Evolutionary conservation across 2,329 filamentous ascomycete species (phyloP), one percentile per base, ranked within the genome.

Genomic region (Colletotrichum orchidophilum): DNA sequence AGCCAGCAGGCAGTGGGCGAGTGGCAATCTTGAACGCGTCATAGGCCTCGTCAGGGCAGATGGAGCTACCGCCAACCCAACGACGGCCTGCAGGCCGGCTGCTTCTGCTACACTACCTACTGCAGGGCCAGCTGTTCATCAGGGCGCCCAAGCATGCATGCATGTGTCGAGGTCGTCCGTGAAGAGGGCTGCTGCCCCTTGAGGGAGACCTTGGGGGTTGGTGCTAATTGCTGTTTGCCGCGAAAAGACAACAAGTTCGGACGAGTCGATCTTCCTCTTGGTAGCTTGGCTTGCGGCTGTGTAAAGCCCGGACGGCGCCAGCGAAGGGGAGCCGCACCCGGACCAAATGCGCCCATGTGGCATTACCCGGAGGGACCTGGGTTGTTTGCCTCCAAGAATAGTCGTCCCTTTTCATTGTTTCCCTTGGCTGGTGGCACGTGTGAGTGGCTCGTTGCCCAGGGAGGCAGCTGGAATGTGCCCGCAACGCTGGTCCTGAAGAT

Each of bases 11-110:
- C 58, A 53, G 68, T 63, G 68, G 52, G 42, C 26, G 42, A 53
- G 68, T 67, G 63, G 63, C 68, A 42, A 63, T 61, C 18, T 58
- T 33, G 63, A 62, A 71, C 63, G 63, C 68, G 68, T 71, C 68
- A 71, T 71, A 54, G 58, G 58, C 68, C 68, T 71, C 68, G 68
- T 71, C 58, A 63, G 57, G 58, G 68, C 64, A 42, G 64, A 62
- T 24, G 52, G 42, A 58, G 52, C 57, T 57, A 33, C 63, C 52
- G 55, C 49, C 35, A 13, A 27, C 39, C 24, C 26, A 54, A 54
- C 49, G 63, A 50, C 5, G 21, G 49, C 15, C 15, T 33, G 52
- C 13, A 24, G 18, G 24, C 54, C n/a, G 31, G 35, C 33, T 39
- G 49, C 49, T 42, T 31, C 49, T 46, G 24, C 59, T 35, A n/a